A percentile compares a stretch with the other conserved stretches of the same genome.
Conservation (phyloP, 495 filamentous ascomycete species). For the Pyronema domesticum region DNA sequence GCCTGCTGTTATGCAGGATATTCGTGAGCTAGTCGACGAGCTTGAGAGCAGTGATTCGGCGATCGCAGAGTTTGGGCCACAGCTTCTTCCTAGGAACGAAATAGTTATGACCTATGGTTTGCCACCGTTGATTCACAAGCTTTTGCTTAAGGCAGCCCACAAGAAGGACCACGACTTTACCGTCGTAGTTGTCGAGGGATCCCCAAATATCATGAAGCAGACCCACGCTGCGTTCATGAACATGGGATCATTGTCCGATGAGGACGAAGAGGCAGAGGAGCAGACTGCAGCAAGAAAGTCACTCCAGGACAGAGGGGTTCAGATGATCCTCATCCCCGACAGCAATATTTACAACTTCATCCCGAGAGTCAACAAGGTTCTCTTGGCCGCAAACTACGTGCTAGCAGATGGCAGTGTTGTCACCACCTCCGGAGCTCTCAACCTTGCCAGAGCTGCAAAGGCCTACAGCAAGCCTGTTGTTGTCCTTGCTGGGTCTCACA, state of each 20-base stretch:
- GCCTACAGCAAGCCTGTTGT: constrained; percentile 14
- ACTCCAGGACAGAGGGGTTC: constrained; percentile 20
- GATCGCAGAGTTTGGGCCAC: constrained; percentile 17
- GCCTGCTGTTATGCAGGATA: constrained; percentile 22
- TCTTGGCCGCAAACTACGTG: constrained; percentile 18
- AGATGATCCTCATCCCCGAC: constrained; percentile 20
- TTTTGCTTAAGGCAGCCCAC: constrained; percentile 21
- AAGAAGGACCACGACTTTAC: constrained; percentile 22
- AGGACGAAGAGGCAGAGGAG: constrained; percentile 13
- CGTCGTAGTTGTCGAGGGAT: constrained; percentile 19
- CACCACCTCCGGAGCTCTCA: constrained; percentile 16
- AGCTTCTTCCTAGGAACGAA: constrained; percentile 19
- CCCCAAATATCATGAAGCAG: constrained; percentile 17
- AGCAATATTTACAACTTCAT: constrained; percentile 20
- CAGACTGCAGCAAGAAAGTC: constrained; percentile 10
- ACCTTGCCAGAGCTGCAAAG: constrained; percentile 17
- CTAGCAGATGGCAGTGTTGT: constrained; percentile 19
- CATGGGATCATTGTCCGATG: constrained; percentile 7
- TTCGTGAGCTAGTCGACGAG: constrained; percentile 21
- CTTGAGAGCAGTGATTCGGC: constrained; percentile 19
- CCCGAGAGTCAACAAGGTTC: constrained; percentile 21
- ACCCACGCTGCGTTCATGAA: constrained; percentile 21
- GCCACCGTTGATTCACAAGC: constrained; percentile 14
- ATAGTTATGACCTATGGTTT: constrained; percentile 21
- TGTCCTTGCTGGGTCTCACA: constrained; percentile 18